Conservation (phyloP, 179 eudicot genomes). For the Beta macrorhiza region DNA sequence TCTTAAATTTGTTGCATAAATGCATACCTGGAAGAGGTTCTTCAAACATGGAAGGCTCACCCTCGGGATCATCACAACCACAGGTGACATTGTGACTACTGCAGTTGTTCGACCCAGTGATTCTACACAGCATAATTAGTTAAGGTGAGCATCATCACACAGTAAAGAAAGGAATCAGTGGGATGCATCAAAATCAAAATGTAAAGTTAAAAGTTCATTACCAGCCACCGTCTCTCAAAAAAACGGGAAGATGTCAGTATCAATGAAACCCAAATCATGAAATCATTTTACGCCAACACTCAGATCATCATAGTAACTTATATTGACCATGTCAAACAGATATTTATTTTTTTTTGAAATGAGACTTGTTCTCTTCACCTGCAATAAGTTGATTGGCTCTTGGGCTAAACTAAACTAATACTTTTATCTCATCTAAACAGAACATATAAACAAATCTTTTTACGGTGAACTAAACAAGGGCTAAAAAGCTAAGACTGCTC, state of each 20-base stretch:
- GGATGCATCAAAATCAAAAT: background rate
- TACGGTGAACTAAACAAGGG: background rate
- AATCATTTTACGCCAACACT: background rate
- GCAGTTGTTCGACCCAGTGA: conserved; percentile 45
- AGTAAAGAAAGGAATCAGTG: background rate
- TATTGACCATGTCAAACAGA: background rate
- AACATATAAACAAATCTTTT: background rate
- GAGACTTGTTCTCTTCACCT: background rate
- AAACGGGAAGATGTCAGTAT: background rate
- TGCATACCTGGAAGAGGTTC: conserved; percentile 60
- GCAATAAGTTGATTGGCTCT: background rate
- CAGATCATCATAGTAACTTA: background rate
- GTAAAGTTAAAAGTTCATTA: background rate
- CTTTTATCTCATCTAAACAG: background rate
- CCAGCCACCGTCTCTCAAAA: background rate
- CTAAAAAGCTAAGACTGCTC: background rate
- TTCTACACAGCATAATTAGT: conserved; percentile 37
- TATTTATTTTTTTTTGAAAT: background rate
- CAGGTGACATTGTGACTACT: conserved; percentile 42
- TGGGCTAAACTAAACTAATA: background rate
- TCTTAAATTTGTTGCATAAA: background rate
- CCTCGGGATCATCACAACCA: conserved; percentile 47
- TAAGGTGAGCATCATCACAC: background rate
- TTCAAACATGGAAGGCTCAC: conserved; percentile 35
- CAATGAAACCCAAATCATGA: background rate